Base-by-base conservation (phyloP, 139 green algal species). In the Pleodorina starrii region DNA sequence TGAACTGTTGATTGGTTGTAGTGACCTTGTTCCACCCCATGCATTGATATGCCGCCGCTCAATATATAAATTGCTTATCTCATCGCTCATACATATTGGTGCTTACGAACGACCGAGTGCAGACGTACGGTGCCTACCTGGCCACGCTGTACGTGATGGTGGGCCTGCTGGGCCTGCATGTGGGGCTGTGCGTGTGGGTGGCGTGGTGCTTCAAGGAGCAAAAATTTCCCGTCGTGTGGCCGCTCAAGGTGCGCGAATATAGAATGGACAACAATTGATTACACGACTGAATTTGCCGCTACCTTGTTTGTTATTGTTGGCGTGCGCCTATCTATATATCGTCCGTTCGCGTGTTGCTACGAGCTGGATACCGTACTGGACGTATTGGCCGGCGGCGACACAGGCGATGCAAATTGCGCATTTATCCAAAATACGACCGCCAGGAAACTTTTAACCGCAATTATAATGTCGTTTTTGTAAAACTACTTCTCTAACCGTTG, bases 141-240 rank as follows among this genome's bases (percentile, higher is more conserved):
- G 88, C 44, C 4, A 36, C 50, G 69, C 73, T 91, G 29, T 91
- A 91, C 73, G 11, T 74, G 29, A 75, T 78, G n/a, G 69, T 77
- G 50, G 69, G n/a, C 1, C 50, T 88, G 51, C 27, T 88, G 21
- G 27, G 66, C 27, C 35, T 69, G 32, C 50, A 88, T 17, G 25
- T 84, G 25, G 14, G 1, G 5, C 17, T 91, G 57, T 87, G 87
- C 69, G 35, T 88, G 32, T 91, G 87, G 87, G 87, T 88, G 66
- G 87, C 63, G 0, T 90, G 77, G 76, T 90, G 74, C 76, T 86
- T 90, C 84, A 59, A 60, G 40, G 63, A 84, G 36, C 44, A 76
- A n/a, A 69, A 72, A 25, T 89, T 89, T 51, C 36, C 51, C 10
- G 42, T 81, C 46, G 83, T 88, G 32, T 88, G 83, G 83, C 79